Percentiles rank a stretch among this genome's conserved stretches.
These are phyloP conservation scores for Mycena kentingensis DNA, from an alignment of 768 basidiomycete species.

Conservation along the genomic window DNA sequence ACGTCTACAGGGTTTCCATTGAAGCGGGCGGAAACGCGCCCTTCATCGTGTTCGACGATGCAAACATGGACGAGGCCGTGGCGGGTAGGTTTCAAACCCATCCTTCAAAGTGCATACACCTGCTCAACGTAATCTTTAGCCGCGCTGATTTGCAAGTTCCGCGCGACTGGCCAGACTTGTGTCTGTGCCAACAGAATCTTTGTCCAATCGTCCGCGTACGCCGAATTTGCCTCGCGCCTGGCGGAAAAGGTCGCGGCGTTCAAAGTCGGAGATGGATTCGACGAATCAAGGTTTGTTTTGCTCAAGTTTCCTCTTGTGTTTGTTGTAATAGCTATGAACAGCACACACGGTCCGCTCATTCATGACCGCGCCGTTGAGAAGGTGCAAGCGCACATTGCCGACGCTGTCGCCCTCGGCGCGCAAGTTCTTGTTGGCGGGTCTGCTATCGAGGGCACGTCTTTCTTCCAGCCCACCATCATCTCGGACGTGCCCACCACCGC, in stretches of 20 bases:
- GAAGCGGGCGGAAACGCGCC: conserved; percentile 96
- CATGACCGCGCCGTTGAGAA: conserved; percentile 85
- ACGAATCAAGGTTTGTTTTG: conserved; percentile 64
- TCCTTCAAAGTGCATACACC: neutral
- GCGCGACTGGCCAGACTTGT: conserved; percentile 80
- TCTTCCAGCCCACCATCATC: conserved; percentile 89
- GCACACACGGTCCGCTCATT: conserved; percentile 95
- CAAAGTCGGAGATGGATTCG: conserved; percentile 87
- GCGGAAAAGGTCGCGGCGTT: conserved; percentile 81
- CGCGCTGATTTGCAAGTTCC: conserved; percentile 64
- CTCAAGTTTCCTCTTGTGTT: neutral
- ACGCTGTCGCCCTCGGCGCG: conserved; percentile 84
- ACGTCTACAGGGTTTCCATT: conserved; percentile 54
- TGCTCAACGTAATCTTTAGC: neutral
- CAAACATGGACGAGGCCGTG: conserved; percentile 90
- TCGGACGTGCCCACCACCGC: conserved; percentile 76
- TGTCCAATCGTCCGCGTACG: conserved; percentile 89
- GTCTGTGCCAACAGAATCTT: conserved; percentile 90
- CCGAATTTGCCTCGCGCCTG: conserved; percentile 86
- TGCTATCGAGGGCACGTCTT: conserved; percentile 55
- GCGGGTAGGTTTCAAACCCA: conserved; percentile 51
- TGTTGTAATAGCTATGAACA: conserved; percentile 28
- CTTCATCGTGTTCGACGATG: conserved; percentile 97
- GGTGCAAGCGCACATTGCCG: conserved; percentile 81
- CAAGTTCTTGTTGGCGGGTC: conserved; percentile 90